Percentiles rank a stretch among this genome's conserved stretches.
phyloP scores from a whole-genome alignment of 1,284 basidiomycete genomes.

The Malassezia nana region DNA sequence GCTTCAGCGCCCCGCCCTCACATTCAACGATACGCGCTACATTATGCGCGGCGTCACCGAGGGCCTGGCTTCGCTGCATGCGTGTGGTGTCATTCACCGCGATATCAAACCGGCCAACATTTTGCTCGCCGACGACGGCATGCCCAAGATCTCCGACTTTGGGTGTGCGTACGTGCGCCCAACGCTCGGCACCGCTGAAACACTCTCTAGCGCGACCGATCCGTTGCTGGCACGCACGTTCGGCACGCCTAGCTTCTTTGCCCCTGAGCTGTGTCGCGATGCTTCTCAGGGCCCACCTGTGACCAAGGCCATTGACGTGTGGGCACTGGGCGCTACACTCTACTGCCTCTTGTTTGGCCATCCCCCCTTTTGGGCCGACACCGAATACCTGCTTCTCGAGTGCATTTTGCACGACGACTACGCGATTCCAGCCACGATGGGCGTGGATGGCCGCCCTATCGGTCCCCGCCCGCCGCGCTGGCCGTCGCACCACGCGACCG shows the following conservation, averaged over 20 bases:
- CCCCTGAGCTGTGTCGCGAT: conserved; percentile 72
- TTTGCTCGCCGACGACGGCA: conserved; percentile 66
- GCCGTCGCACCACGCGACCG: conserved; percentile 26
- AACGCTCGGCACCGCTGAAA: conserved; percentile 44
- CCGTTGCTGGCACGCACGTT: conserved; percentile 77
- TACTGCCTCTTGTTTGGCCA: conserved; percentile 86
- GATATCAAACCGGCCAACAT: conserved; percentile 99
- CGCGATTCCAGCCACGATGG: conserved; percentile 63
- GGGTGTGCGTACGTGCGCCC: conserved; percentile 58
- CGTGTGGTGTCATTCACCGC: conserved; percentile 95
- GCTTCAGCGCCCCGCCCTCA: conserved; percentile 58
- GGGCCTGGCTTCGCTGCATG: conserved; percentile 87
- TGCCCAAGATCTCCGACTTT: conserved; percentile 89
- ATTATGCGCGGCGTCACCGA: conserved; percentile 86
- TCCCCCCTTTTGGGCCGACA: conserved; percentile 60
- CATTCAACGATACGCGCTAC: conserved; percentile 68
- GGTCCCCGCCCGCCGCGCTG: conserved; percentile 32
- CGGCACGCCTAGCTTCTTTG: conserved; percentile 93
- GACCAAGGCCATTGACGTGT: conserved; percentile 94
- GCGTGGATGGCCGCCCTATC: conserved; percentile 56
- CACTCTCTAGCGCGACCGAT: conserved; percentile 9
- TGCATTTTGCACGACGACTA: conserved; percentile 73
- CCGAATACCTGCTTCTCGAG: conserved; percentile 73
- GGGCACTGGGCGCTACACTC: conserved; percentile 94
- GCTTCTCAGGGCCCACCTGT: conserved; percentile 52